phyloP scores from a whole-genome alignment of 305 asterid genomes.

The Fraxinus velutina region DNA sequence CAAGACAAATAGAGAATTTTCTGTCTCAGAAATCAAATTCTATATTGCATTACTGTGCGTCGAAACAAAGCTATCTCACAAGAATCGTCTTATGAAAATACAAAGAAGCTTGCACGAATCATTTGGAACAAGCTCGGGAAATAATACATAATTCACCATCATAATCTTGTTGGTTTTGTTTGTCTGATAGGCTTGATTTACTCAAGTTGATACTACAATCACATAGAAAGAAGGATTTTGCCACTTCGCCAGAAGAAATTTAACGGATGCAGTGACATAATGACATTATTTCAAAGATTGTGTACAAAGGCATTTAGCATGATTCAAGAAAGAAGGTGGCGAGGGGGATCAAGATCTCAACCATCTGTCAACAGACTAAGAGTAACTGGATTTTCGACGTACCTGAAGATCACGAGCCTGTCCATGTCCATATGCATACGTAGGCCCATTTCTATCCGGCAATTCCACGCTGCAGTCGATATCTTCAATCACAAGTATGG shows the following conservation, averaged over 20 bases:
- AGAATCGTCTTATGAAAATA: not conserved
- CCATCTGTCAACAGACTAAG: not conserved
- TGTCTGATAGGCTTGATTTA: not conserved
- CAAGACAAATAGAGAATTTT: not conserved
- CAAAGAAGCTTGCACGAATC: not conserved
- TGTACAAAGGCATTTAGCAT: no score
- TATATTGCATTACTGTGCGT: not conserved
- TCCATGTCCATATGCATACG: conserved; percentile 2
- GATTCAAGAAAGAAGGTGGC: not conserved
- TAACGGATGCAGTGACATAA: no score
- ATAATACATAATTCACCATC: not conserved
- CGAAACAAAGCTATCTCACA: not conserved
- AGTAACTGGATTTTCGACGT: not conserved
- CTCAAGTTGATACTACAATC: not conserved
- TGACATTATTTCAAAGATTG: no score
- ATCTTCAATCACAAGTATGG: conserved; percentile 73
- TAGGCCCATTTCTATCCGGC: conserved; percentile 31
- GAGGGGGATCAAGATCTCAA: not conserved
- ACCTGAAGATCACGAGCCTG: conserved; percentile 38
- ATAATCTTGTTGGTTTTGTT: not conserved
- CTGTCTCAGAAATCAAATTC: not conserved
- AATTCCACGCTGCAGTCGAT: conserved; percentile 61
- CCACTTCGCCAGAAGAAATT: no score
- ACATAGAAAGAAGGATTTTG: not conserved
- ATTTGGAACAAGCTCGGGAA: not conserved